Evolutionary conservation across 345 rosid species (phyloP), one percentile per base, ranked within the genome.

Genomic region (Xanthoceras sorbifolium): DNA sequence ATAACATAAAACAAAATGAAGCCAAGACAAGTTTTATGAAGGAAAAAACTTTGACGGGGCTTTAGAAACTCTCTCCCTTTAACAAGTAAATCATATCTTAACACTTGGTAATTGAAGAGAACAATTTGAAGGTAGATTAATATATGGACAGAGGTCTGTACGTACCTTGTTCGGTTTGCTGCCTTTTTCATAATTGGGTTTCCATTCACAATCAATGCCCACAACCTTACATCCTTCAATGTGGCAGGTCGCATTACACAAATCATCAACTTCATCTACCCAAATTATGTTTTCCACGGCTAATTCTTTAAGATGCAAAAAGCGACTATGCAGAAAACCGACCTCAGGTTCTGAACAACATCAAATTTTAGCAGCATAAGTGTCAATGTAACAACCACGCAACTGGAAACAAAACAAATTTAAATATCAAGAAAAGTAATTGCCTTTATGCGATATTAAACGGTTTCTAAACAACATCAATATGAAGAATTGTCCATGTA

Each of bases 161-260:
- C 29, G 61, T 85, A 95, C 99, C 93, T 88, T 89, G 90, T 85
- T 93, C 25, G 89, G 92, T 81, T 85, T 85, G 84, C 88, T 72
- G 69, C 97, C 97, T 86, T 89, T 93, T 18, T 34, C 79, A 82
- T 85, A 88, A 87, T 91, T 96, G 28, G 99, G 99, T 81, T 93
- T 96, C 99, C 98, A 95, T 85, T 95, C 99, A 82, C 94, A 93
- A 81, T 95, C 99, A 79, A 93, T 6, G 28, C 98, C 99, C 38
- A 90, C 87, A 40, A 95, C 92, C 86, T 86, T 95, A 82, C 91
- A 86, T 77, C 67, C 89, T 83, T 92, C 90, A 66, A 95, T 88
- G 77, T 79, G 74, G 72, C 80, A 75, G 25, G 91, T 85, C 34
- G 97, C 99, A 38, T 73, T 52, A 65, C 46, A 61, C 84, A 95